A percentile compares a stretch with the other conserved stretches of the same genome.
Conservation (phyloP, 768 basidiomycete genomes). For the Mycena vulgaris region DNA sequence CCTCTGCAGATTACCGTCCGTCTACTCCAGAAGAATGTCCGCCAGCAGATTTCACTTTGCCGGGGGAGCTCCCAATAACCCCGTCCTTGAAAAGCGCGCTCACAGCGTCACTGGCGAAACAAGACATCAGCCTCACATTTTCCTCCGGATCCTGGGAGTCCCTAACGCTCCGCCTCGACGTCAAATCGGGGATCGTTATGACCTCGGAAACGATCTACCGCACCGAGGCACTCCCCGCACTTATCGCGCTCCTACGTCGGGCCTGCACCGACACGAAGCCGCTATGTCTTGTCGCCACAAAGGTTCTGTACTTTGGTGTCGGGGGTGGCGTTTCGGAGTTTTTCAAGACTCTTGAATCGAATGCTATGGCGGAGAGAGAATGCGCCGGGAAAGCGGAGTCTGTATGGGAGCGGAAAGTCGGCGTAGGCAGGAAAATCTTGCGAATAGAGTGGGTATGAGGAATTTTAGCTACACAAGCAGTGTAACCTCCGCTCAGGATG, state of each 20-base stretch:
- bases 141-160: conserved; percentile 86
- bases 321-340: conserved; percentile 91
- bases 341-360: conserved; percentile 64
- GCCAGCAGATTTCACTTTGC: conserved; percentile 48
- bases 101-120: conserved; percentile 64
- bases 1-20: conserved; percentile 65
- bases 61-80: conserved; percentile 79
- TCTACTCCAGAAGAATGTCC: conserved; percentile 48
- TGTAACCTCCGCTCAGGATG: too few species aligned
- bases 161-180: conserved; percentile 56
- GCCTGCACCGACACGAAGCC: conserved; percentile 48
- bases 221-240: conserved; percentile 69
- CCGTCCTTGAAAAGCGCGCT: conserved; percentile 78
- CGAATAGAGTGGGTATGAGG: conserved; percentile 64
- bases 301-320: conserved; percentile 95
- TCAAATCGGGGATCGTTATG: conserved; percentile 78
- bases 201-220: conserved; percentile 96
- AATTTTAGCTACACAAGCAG: too few species aligned
- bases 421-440: conserved; percentile 85
- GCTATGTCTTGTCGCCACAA: conserved; percentile 87
- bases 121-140: conserved; percentile 77
- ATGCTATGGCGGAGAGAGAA: conserved; percentile 37
- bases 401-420: conserved; percentile 76
- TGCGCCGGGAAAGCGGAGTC: conserved; percentile 62
- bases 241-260: conserved; percentile 68